Evolutionary conservation across 495 filamentous ascomycete genomes (phyloP).

Genomic region (Pseudoneurospora amorphoporcata): DNA sequence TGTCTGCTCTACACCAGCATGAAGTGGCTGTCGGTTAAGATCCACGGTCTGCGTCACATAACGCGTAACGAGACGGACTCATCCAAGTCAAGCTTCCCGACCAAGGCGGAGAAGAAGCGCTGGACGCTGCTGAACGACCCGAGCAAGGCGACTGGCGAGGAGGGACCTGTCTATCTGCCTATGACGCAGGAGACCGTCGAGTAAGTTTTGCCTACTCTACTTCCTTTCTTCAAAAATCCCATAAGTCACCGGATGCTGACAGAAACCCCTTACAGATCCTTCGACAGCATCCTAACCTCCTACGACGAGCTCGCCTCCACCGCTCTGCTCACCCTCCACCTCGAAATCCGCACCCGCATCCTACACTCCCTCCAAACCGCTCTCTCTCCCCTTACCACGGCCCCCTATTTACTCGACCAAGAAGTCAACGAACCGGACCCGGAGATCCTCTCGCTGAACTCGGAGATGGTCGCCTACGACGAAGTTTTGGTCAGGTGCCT

Average conservation of each 20-base stretch:
- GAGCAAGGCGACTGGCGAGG: conserved; percentile 33
- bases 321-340: conserved; percentile 72
- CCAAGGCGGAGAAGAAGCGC: conserved; percentile 46
- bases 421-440: conserved; percentile 70
- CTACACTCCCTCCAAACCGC: conserved; percentile 54
- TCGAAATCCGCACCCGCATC: conserved; percentile 75
- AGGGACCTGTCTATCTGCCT: conserved; percentile 67
- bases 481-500: conserved; percentile 66
- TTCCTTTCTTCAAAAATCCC: not conserved
- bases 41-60: conserved; percentile 65
- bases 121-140: conserved; percentile 72
- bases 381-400: conserved; percentile 39
- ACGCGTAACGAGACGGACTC: conserved; percentile 46
- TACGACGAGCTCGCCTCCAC: conserved; percentile 66
- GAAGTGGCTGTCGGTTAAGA: conserved; percentile 87
- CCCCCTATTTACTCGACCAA: conserved; percentile 63
- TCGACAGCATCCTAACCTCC: conserved; percentile 74
- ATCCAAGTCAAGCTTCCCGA: conserved; percentile 32
- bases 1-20: conserved; percentile 92
- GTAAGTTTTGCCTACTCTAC: conserved; percentile 31
- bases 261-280: conserved; percentile 40
- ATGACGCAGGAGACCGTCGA: conserved; percentile 76
- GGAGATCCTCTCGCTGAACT: conserved; percentile 65
- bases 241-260: conserved; percentile 11
- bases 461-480: conserved; percentile 72